phyloP scores from a whole-genome alignment of 306 rosid genomes.

The Oxytropis ochrocephala region DNA sequence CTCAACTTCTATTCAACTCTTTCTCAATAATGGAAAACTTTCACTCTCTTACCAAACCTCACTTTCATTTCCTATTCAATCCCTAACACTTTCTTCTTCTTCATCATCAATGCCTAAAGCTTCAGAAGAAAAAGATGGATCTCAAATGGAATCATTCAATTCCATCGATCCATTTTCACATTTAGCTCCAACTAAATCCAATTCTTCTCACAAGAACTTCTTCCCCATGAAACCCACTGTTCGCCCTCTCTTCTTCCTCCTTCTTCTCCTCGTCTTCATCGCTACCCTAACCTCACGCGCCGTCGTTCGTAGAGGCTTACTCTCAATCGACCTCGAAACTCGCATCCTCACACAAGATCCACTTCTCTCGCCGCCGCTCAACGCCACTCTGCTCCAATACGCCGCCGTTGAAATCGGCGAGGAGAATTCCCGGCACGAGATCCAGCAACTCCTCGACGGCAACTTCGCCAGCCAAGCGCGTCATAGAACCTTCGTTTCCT shows the following conservation, averaged over 20 bases:
- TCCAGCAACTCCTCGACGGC: constrained; percentile 69
- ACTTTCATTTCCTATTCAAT: neutral
- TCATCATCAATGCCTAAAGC: constrained; percentile 38
- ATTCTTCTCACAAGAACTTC: constrained; percentile 19
- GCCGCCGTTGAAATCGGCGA: constrained; percentile 62
- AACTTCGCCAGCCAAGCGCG: constrained; percentile 62
- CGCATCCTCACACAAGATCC: constrained; percentile 22
- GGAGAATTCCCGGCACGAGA: constrained; percentile 48
- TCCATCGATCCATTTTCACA: constrained; percentile 30
- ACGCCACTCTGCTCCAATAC: constrained; percentile 58
- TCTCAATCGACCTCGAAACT: constrained; percentile 44
- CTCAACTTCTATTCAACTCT: neutral
- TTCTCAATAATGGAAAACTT: constrained; percentile 2
- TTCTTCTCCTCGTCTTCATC: constrained; percentile 48
- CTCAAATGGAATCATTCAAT: constrained; percentile 31
- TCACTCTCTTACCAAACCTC: constrained; percentile 10
- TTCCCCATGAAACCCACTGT: constrained; percentile 70
- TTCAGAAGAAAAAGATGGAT: constrained; percentile 41
- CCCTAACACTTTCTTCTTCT: neutral
- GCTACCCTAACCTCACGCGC: constrained; percentile 57
- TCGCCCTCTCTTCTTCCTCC: constrained; percentile 54
- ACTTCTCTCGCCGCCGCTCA: constrained; percentile 26
- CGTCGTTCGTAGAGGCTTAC: constrained; percentile 34
- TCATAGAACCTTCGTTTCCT: constrained; percentile 56
- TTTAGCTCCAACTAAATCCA: constrained; percentile 32